A percentile compares a stretch with the other conserved stretches of the same genome.
phyloP scores from a whole-genome alignment of 192 early-diverging fungal genomes.

The Coemansia sp. region DNA sequence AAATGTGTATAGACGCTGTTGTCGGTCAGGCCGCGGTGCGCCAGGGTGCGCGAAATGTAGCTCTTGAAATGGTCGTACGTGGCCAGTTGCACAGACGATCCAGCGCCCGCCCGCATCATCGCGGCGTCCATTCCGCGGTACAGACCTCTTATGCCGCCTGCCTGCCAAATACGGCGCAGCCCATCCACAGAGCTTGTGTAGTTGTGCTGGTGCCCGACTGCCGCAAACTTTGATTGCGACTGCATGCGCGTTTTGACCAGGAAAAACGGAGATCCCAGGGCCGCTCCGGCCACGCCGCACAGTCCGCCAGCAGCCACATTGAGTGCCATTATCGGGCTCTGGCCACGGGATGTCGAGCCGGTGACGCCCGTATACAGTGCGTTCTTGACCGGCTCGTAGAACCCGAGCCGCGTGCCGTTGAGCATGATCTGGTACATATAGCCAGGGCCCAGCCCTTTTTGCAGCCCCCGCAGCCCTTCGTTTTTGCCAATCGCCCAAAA shows the following conservation, averaged over 20 bases:
- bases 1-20: constrained; percentile 70
- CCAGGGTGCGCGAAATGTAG: constrained; percentile 56
- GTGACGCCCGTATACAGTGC: constrained; percentile 52
- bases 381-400: constrained; percentile 83
- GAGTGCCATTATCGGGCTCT: constrained; percentile 47
- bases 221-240: constrained; percentile 65
- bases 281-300: constrained; percentile 79
- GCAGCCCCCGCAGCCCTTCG: constrained; percentile 84
- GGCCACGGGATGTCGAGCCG: constrained; percentile 34
- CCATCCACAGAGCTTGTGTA: constrained; percentile 70
- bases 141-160: constrained; percentile 75
- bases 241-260: constrained; percentile 90
- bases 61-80: constrained; percentile 83
- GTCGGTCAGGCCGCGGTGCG: constrained; percentile 57
- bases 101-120: constrained; percentile 85
- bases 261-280: constrained; percentile 81
- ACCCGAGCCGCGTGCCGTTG: constrained; percentile 88
- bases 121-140: constrained; percentile 87
- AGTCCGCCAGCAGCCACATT: constrained; percentile 73
- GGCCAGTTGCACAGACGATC: constrained; percentile 86
- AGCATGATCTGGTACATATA: constrained; percentile 91
- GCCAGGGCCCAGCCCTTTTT: constrained; percentile 82
- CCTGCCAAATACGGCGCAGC: constrained; percentile 63
- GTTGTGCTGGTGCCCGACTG: constrained; percentile 84
- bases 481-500: constrained; percentile 72